Evolutionary conservation across 805 yeast genomes (phyloP), one percentile per base, ranked within the genome.

Genomic region (Yarrowia hollandica): DNA sequence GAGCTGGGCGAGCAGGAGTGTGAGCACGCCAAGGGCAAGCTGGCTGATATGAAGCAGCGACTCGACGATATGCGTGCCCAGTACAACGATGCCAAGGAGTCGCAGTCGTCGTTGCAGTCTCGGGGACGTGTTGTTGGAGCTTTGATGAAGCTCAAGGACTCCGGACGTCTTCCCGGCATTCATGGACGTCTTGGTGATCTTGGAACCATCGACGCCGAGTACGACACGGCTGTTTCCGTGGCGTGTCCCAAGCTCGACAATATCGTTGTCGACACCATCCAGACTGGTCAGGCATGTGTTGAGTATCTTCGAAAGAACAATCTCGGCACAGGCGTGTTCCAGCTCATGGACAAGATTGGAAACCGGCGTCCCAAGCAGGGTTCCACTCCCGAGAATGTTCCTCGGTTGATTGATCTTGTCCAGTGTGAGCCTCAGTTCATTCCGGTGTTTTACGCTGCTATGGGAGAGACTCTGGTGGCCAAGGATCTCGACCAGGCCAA

Each of bases 211-310:
- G 96, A 90, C 69, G 88, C 86, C 63, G 80, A 82, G 66, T 94
- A 87, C 69, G 98, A 95, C 72, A 81, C 90, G 56, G 99, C 99
- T 0, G 83, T 94, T 8, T 90, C 98, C 0, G 94, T 98, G 0
- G 98, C 97, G 0, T 90, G 94, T 64, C 90, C 96, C 1, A 84
- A 91, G 8, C 76, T 94, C 60, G 96, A 92, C 69, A 92, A 95
- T 62, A 83, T 90, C 78, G 98, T 94, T 15, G 98, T 94, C 2
- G 97, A 90, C 48, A 79, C 82, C 4, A 82, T 84, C 2, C 82
- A 80, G 57, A 81, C 83, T 56, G 95, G 90, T 5, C 86, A 84
- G 64, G 81, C 78, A 60, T 87, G 95, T 69, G 86, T 94, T 59
- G 92, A 88, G 38, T 85, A 88, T 67, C 78, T 94, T 68, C 78